Percentiles rank a stretch among this genome's conserved stretches.
Conservation (phyloP, 2,329 filamentous ascomycete species). For the Malbranchea zuffiana region DNA sequence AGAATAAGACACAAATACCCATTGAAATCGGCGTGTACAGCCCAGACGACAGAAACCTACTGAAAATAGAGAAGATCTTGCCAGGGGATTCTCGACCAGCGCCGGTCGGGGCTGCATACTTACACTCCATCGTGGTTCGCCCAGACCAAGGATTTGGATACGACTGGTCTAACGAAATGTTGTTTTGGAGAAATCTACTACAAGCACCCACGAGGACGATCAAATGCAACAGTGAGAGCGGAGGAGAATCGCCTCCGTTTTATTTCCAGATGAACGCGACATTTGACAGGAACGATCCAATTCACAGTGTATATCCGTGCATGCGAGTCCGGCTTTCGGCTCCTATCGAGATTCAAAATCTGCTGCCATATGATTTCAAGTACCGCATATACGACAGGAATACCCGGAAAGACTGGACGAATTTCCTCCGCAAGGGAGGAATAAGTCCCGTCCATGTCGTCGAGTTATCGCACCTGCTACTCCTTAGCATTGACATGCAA, state of each 20-base stretch:
- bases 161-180: slow-evolving; percentile 76
- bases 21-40: slow-evolving; percentile 89
- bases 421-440: slow-evolving; percentile 91
- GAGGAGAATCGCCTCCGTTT: slow-evolving; percentile 67
- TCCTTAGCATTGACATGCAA: slow-evolving; percentile 92
- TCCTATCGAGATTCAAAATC: slow-evolving; percentile 85
- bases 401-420: slow-evolving; percentile 97
- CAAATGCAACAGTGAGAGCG: slow-evolving; percentile 75
- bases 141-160: slow-evolving; percentile 96
- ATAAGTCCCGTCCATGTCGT: slow-evolving; percentile 96
- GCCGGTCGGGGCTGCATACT: slow-evolving; percentile 80
- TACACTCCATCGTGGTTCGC: slow-evolving; percentile 77
- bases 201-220: slow-evolving; percentile 76
- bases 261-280: slow-evolving; percentile 92
- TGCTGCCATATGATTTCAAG: slow-evolving; percentile 96
- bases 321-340: slow-evolving; percentile 90
- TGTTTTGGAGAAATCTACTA: slow-evolving; percentile 89
- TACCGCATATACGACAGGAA: slow-evolving; percentile 99
- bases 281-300: slow-evolving; percentile 71
- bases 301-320: slow-evolving; percentile 78
- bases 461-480: slow-evolving; percentile 81
- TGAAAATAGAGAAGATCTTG: slow-evolving; percentile 96
- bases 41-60: slow-evolving; percentile 70
- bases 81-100: slow-evolving; percentile 83
- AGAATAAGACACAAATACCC: slow-evolving; percentile 94